Evolutionary conservation across 1,284 basidiomycete species (phyloP), one percentile per base, ranked within the genome.

Genomic region (Rhodotorula sp.): DNA sequence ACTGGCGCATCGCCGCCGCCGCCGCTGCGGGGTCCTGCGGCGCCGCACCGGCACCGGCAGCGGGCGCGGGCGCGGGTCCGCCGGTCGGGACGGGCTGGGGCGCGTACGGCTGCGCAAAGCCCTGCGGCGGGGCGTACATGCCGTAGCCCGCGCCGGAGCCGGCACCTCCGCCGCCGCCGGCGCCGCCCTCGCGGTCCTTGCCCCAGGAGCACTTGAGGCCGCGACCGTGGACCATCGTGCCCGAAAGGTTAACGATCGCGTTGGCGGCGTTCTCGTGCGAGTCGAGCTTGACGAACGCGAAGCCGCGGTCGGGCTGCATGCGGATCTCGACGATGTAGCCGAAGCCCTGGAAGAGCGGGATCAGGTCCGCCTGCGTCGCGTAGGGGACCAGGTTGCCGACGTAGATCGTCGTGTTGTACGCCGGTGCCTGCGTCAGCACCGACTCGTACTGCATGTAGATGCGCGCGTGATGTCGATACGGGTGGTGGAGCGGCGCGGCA

Each of bases 151-250:
- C 37, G 13, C 36, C 36, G 12, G 22, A 36, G 13, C 34, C 36
- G 1, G 19, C 56, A 1, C 37, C 39, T 10, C 56, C 56, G 56
- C 15, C n/a, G n/a, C 29, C 19, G 36, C 44, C 64, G 22, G 41
- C 54, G 1, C 62, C 67, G 25, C 66, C 74, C 25, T 57, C 59
- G 54, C 66, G 65, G 81, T 97, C 95, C 83, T 97, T 98, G 73
- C 96, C 96, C 96, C 96, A 99, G 77, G 92, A 94, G 82, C 93
- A 96, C 83, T 97, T 96, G 85, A 98, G 91, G 22, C 93, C 93
- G 56, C 96, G 85, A 62, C 95, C 95, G 79, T 98, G 96, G 41
- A 98, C 91, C 85, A 93, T 91, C 82, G 93, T 91, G 66, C 95
- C 94, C 82, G 95, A 92, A 66, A 98, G 85, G 80, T 96, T 91